Percentiles rank a stretch among this genome's conserved stretches.
phyloP scores from a whole-genome alignment of 768 basidiomycete species.

The Termitomyces sp. region DNA sequence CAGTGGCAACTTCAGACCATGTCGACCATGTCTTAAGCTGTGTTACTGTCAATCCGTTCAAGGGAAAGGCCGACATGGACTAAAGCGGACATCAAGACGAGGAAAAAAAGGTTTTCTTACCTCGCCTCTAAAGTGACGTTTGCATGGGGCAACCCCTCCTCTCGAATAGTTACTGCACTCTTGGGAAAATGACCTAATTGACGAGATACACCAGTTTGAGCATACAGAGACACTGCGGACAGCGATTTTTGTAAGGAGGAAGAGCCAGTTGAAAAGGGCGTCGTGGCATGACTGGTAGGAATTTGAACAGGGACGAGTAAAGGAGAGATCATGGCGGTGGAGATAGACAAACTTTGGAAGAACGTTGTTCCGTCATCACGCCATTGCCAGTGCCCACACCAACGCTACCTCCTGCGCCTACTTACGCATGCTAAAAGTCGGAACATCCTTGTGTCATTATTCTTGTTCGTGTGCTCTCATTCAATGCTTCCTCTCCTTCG shows the following conservation, averaged over 20 bases:
- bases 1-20: constrained; percentile 29
- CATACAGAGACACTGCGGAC: constrained; percentile 29
- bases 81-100: constrained; percentile 18
- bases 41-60: constrained; percentile 21
- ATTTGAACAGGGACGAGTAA: constrained; percentile 5
- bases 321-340: constrained; percentile 13
- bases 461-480: background rate
- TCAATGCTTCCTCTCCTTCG: background rate
- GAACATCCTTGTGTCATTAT: no score
- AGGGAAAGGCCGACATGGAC: constrained; percentile 23
- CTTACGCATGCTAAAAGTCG: no score
- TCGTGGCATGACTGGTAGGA: constrained; percentile 10
- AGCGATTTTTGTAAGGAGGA: constrained; percentile 18
- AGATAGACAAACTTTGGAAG: background rate
- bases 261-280: constrained; percentile 14
- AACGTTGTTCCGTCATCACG: background rate
- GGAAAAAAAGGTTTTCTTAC: constrained; percentile 41
- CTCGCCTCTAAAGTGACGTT: constrained; percentile 55
- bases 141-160: constrained; percentile 59
- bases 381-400: no score
- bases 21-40: constrained; percentile 27
- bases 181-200: constrained; percentile 27
- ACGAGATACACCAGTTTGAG: constrained; percentile 23
- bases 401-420: no score
- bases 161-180: constrained; percentile 37